A percentile compares a stretch with the other conserved stretches of the same genome.
phyloP scores from a whole-genome alignment of 345 rosid genomes.

The Ceriops decandra region DNA sequence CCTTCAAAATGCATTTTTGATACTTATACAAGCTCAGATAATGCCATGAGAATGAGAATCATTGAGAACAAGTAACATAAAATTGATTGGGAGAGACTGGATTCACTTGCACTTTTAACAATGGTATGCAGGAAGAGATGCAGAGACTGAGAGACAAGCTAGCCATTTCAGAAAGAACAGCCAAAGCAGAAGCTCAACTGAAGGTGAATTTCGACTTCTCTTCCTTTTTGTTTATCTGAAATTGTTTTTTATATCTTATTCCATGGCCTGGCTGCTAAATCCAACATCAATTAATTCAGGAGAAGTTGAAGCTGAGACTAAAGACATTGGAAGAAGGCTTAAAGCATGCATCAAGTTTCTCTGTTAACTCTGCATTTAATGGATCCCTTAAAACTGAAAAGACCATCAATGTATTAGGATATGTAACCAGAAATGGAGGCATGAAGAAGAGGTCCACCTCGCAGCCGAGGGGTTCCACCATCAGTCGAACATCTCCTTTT shows the following conservation, averaged over 20 bases:
- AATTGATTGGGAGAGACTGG: no score
- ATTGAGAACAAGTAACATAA: no score
- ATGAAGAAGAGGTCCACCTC: slow-evolving; percentile 64
- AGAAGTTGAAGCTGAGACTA: slow-evolving; percentile 68
- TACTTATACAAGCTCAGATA: neutral
- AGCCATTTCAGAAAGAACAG: slow-evolving; percentile 72
- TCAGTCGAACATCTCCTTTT: slow-evolving; percentile 36
- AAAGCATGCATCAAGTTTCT: slow-evolving; percentile 33
- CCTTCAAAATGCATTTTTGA: neutral
- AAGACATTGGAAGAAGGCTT: slow-evolving; percentile 78
- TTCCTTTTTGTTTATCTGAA: neutral
- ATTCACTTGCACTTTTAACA: no score
- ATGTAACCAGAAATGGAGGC: slow-evolving; percentile 59
- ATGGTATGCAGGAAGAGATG: slow-evolving; percentile 69
- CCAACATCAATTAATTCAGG: slow-evolving; percentile 38
- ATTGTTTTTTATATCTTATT: neutral
- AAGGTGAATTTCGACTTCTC: slow-evolving; percentile 47
- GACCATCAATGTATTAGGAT: slow-evolving; percentile 61
- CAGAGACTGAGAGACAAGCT: slow-evolving; percentile 79
- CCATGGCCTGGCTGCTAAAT: neutral
- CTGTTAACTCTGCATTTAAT: slow-evolving; percentile 14
- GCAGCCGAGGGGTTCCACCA: slow-evolving; percentile 55
- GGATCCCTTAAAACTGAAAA: slow-evolving; percentile 53
- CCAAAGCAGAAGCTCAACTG: slow-evolving; percentile 84
- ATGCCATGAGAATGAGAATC: no score